Conservation (phyloP, 2,329 filamentous ascomycete species). For the Penicillium carneum region DNA sequence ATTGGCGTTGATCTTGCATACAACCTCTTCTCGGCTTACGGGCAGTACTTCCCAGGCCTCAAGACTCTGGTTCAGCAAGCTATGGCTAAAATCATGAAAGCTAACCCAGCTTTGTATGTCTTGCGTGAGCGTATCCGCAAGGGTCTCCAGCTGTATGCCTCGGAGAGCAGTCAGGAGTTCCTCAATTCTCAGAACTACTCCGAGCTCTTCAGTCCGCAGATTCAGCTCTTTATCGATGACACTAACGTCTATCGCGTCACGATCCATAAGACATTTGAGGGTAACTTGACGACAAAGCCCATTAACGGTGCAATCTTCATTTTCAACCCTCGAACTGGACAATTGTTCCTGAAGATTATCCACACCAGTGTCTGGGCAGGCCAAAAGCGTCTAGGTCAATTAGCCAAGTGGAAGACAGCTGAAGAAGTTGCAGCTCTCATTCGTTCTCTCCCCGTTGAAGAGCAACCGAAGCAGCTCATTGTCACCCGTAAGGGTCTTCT, state of each 20-base stretch:
- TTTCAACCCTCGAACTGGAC: slow-evolving; percentile 97
- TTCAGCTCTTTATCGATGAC: slow-evolving; percentile 97
- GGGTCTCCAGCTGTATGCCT: slow-evolving; percentile 95
- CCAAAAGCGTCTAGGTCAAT: slow-evolving; percentile 96
- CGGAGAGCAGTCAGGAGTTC: slow-evolving; percentile 98
- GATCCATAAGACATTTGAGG: slow-evolving; percentile 99
- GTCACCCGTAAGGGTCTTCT: slow-evolving; percentile 96
- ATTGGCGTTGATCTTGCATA: slow-evolving; percentile 97
- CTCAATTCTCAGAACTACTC: slow-evolving; percentile 99
- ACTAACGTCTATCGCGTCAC: slow-evolving; percentile 99
- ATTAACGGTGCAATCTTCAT: slow-evolving; percentile 99
- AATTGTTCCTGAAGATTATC: slow-evolving; percentile 98
- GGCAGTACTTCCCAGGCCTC: slow-evolving; percentile 96
- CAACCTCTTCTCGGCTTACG: slow-evolving; percentile 97
- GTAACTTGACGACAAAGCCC: slow-evolving; percentile 97
- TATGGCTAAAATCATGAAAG: slow-evolving; percentile 99
- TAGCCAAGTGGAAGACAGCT: slow-evolving; percentile 99
- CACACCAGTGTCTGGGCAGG: slow-evolving; percentile 99
- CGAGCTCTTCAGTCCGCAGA: slow-evolving; percentile 98
- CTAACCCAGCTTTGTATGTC: slow-evolving; percentile 94
- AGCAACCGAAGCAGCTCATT: slow-evolving; percentile 98
- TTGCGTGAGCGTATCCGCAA: slow-evolving; percentile 97
- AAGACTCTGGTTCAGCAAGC: slow-evolving; percentile 96
- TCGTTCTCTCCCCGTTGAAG: slow-evolving; percentile 91
- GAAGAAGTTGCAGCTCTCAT: slow-evolving; percentile 99